Base-by-base conservation (phyloP, 345 rosid genomes). In the Reutealis trisperma region DNA sequence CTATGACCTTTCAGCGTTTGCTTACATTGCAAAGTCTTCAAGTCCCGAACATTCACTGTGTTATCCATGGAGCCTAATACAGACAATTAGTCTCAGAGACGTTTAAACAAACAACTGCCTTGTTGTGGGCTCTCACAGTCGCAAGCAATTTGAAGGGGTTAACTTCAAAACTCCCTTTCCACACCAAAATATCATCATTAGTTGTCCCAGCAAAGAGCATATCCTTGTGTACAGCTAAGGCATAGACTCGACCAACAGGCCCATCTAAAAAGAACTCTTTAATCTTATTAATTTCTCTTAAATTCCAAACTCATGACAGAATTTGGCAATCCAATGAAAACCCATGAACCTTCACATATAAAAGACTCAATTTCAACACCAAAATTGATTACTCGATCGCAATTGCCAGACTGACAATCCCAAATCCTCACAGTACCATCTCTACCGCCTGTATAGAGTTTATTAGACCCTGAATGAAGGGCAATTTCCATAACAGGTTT, bases 391-490 rank as follows among this genome's bases (percentile, higher is more conserved):
- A 61, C 6, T 19, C 32, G 63, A 0, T 61, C 30, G 42, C 49
- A 63, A 37, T 49, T 9, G 2, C 69, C 79, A 18, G 70, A 60
- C 11, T 61, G 34, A 13, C 75, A 62, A 59, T 70, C 74, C 74
- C 74, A 70, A 34, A 69, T 62, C 42, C 61, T 70, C 7, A 70
- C 74, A 8, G 69, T 77, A 21, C 65, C 54, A 41, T 69, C 79
- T 41, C 37, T 61, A 24, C 62, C 41, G 22, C 74, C 62, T 34
- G 79, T 45, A 51, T 69, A 77, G 32, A 77, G 27, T 11, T 47
- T 60, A 51, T 69, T 21, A 37, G 79, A 70, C 54, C 70, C 75
- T 16, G 70, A 77, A 49, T 70, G 79, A 32, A 70, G 58, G 8
- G 74, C 75, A 24, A 77, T 27, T 19, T 30, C 63, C 6, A 19